Base-by-base conservation (phyloP, 495 filamentous ascomycete genomes). In the Cudoniella acicularis region DNA sequence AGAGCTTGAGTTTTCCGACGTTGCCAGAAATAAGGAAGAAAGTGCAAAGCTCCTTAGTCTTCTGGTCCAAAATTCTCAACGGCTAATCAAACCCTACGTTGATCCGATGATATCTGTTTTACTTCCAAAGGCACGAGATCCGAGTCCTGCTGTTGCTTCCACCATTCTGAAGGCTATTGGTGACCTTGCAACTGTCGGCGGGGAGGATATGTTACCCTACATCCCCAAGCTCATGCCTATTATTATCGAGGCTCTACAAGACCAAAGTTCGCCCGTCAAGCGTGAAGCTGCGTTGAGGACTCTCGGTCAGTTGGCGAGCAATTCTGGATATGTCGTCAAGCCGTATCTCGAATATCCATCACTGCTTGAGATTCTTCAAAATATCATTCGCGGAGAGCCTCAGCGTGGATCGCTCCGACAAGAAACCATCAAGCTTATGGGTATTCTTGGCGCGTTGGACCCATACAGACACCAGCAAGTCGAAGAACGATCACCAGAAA, bases 261-360 rank as follows among this genome's bases (percentile, higher is more conserved):
- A 98, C 67, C 86, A 96, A 56, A 88, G 90, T 63, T 96, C 92
- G 9, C 83, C 88, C 52, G 76, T 82, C 23, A 97, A 97, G 71
- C 85, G 94, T 50, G 91, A 96, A 69, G 89, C 95, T 3, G 93
- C 95, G 9, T 77, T 99, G 47, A 86, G 88, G 57, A 95, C 94
- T 0, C 80, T 99, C 0, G 94, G 92, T 17, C 92, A 97, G 69
- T 74, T 99, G 13, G 90, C 94, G 4, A 93, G 90, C 67, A 96
- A 93, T 68, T 90, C 91, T 18, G 93, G 95, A 59, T 99, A 99
- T 73, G 94, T 99, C 47, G 97, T 99, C 61, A 88, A 96, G 40
- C 95, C 94, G 9, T 99, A 98, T 67, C 76, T 91, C 46, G 91
- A 98, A 57, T 94, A 97, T 63, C 94, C 94, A 0, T 86, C 96